Evolutionary conservation across 495 filamentous ascomycete species (phyloP).

Genomic region (Trichoderma asperelloides): DNA sequence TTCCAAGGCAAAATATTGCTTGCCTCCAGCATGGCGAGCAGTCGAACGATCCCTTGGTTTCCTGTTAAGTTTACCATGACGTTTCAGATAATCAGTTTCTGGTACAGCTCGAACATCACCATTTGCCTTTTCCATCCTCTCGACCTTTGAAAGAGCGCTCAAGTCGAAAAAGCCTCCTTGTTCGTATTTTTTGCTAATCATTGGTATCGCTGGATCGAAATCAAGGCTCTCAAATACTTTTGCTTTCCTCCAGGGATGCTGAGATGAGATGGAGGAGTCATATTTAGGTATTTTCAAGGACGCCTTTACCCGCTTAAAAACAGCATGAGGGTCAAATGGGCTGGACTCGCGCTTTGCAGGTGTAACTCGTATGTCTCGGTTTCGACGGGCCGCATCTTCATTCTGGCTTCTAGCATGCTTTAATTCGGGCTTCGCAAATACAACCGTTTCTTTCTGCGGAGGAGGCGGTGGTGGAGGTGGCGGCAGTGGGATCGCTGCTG

Average conservation of each 20-base stretch:
- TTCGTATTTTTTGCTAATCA: slow-evolving; percentile 43
- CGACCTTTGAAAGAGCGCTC: slow-evolving; percentile 18
- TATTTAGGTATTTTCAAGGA: slow-evolving; percentile 22
- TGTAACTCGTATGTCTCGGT: background rate
- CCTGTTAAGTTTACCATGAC: slow-evolving; percentile 26
- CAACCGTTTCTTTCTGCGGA: slow-evolving; percentile 15
- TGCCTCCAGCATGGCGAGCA: background rate
- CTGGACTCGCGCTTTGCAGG: slow-evolving; percentile 30
- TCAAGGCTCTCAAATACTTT: slow-evolving; percentile 43
- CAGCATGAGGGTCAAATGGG: slow-evolving; percentile 43
- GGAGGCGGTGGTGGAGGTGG: background rate
- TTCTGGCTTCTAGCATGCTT: slow-evolving; percentile 34
- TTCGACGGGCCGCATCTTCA: background rate
- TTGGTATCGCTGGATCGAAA: slow-evolving; percentile 38
- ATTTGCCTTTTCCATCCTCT: slow-evolving; percentile 13
- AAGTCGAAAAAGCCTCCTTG: slow-evolving; percentile 39
- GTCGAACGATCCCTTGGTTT: slow-evolving; percentile 25
- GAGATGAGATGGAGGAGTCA: slow-evolving; percentile 10
- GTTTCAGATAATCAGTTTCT: slow-evolving; percentile 32
- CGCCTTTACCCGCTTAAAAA: slow-evolving; percentile 41
- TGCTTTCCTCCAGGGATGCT: slow-evolving; percentile 13
- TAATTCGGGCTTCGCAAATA: slow-evolving; percentile 41
- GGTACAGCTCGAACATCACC: slow-evolving; percentile 1
- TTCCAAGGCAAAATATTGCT: background rate
- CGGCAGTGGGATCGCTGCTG: background rate